Base-by-base conservation (phyloP, 345 rosid species). In the Cardamine resedifolia region DNA sequence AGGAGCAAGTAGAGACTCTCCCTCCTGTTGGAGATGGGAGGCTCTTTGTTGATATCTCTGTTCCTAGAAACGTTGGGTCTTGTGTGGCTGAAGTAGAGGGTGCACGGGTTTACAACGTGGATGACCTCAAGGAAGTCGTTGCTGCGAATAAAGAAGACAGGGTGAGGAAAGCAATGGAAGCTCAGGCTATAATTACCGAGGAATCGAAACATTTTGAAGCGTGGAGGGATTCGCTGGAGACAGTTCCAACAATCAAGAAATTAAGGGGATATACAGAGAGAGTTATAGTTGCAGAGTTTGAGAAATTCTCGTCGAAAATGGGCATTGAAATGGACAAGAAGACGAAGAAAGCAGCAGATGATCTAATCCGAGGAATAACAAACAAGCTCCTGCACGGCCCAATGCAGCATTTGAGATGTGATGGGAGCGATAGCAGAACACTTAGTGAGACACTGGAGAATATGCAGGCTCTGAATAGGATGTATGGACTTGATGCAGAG, bases 101-200 rank as follows among this genome's bases (percentile, higher is more conserved):
- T 61, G 83, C 83, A 4, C 79, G 79, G n/a, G 93, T 95, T 58
- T 95, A 88, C 82, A 95, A 95, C 55, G 96, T 91, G 9, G 99
- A 91, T 74, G 91, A 90, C 80, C 96, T 95, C 24, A 91, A 91
- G 76, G 99, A 95, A 83, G 99, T 95, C 2, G 99, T 95, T 66
- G 92, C 96, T 55, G 93, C 99, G n/a, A 95, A 95, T 61, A 91
- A 91, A 79, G 97, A 95, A 83, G 99, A 95, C 60, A 84, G 96
- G 10, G 80, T 86, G 52, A 77, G 84, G 41, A 91, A 90, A 79
- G 97, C 96, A 38, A 86, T 83, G 93, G 99, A 95, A 84, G 99
- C 99, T 80, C 91, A 86, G 66, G 78, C 77, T 34, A 91, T 95
- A 66, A 88, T 91, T 27, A 45, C 81, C 1, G 93, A 88, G 69